These are phyloP conservation scores for Pseudonectria foliicola DNA, from an alignment of 2,329 filamentous ascomycete species.

Conservation along the genomic window DNA sequence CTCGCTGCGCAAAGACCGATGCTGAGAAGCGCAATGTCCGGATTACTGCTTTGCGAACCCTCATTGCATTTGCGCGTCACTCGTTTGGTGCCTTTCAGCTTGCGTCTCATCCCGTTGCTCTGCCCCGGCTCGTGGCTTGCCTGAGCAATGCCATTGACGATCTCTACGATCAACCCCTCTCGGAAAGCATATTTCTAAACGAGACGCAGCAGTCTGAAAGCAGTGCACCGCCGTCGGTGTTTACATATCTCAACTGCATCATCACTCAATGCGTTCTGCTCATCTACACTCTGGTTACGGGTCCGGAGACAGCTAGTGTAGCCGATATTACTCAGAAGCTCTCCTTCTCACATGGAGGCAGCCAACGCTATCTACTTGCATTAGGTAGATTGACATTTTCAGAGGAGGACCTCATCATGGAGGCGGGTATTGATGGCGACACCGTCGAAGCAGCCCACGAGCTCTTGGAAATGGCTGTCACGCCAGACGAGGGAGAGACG, in stretches of 20 bases:
- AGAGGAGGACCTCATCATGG: conserved; percentile 68
- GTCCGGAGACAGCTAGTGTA: conserved; percentile 35
- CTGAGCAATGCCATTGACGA: conserved; percentile 60
- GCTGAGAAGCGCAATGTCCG: conserved; percentile 36
- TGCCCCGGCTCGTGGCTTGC: conserved; percentile 68
- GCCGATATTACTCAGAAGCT: conserved; percentile 66
- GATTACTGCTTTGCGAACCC: conserved; percentile 43
- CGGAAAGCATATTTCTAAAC: conserved; percentile 30
- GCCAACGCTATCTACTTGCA: conserved; percentile 75
- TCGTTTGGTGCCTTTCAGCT: conserved; percentile 58
- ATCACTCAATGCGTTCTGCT: conserved; percentile 43
- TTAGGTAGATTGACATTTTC: conserved; percentile 81
- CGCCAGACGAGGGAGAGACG: conserved; percentile 57
- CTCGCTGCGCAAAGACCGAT: conserved; percentile 30
- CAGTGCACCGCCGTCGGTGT: conserved; percentile 9
- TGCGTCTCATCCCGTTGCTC: conserved; percentile 58
- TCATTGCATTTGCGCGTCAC: conserved; percentile 55
- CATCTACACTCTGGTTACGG: conserved; percentile 46
- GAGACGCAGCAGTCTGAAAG: conserved; percentile 2
- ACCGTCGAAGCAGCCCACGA: conserved; percentile 76
- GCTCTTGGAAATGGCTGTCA: conserved; percentile 72
- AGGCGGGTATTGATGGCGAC: conserved; percentile 68
- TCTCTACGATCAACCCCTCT: conserved; percentile 54
- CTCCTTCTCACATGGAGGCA: conserved; percentile 59
- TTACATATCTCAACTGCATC: conserved; percentile 33